These are phyloP conservation scores for Inonotus hispidus DNA, from an alignment of 1,284 basidiomycete genomes.

Conservation along the genomic window DNA sequence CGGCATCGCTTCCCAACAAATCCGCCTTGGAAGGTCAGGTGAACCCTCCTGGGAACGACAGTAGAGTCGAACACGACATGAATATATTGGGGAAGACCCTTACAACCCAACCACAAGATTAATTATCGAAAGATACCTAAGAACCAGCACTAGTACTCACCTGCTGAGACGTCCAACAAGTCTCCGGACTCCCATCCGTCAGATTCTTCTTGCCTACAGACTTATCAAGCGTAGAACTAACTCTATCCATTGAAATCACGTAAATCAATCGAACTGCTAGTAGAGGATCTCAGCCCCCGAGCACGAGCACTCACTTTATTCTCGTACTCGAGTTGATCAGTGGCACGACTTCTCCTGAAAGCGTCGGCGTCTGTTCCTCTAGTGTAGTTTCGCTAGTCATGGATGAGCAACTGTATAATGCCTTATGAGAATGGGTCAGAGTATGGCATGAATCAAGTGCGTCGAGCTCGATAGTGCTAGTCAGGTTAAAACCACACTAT, in stretches of 20 bases:
- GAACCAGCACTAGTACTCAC: constrained; percentile 30
- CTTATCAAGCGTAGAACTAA: constrained; percentile 81
- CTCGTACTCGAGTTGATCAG: not conserved
- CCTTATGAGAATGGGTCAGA: no score
- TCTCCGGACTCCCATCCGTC: constrained; percentile 66
- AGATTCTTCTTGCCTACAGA: constrained; percentile 66
- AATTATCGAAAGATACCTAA: not conserved
- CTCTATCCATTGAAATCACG: constrained; percentile 38
- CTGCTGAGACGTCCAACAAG: constrained; percentile 81
- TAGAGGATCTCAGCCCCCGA: not conserved
- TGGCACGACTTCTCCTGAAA: not conserved
- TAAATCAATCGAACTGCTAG: no score
- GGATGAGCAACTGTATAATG: no score
- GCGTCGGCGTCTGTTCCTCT: not conserved
- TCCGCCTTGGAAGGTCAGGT: constrained; percentile 77
- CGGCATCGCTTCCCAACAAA: constrained; percentile 67
- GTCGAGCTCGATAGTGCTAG: no score
- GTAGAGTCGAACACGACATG: constrained; percentile 52
- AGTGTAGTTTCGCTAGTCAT: no score
- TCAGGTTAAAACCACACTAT: no score
- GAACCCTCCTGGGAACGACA: constrained; percentile 48
- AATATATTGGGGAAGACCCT: constrained; percentile 69
- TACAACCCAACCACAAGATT: not conserved
- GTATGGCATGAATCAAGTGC: no score
- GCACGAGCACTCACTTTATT: not conserved